Conservation (phyloP, 1,284 basidiomycete genomes). For the Afroboletus lepidellus region DNA sequence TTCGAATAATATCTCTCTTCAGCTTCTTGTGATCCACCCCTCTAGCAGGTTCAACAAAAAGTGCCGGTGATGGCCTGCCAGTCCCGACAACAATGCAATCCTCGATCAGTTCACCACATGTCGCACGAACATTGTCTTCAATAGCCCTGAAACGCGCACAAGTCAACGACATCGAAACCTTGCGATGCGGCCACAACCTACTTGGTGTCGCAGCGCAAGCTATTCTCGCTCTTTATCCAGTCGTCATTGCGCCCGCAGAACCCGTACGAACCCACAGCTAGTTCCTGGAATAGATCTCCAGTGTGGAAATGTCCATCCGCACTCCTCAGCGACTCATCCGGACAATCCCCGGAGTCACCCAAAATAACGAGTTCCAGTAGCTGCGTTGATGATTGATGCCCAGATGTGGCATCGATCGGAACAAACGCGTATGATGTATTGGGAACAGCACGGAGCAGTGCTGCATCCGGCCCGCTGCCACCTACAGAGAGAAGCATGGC, state of each 20-base stretch:
- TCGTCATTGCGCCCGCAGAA: slow-evolving; percentile 72
- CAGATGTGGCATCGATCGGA: slow-evolving; percentile 43
- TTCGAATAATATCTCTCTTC: slow-evolving; percentile 34
- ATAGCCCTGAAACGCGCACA: slow-evolving; percentile 46
- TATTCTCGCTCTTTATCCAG: slow-evolving; percentile 77
- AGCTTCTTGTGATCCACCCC: background rate
- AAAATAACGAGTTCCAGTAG: slow-evolving; percentile 66
- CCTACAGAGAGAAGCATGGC: slow-evolving; percentile 58
- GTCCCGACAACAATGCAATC: slow-evolving; percentile 67
- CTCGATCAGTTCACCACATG: slow-evolving; percentile 53
- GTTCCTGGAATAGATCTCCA: slow-evolving; percentile 68
- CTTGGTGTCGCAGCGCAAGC: slow-evolving; percentile 71
- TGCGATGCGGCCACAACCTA: slow-evolving; percentile 24
- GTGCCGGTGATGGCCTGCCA: slow-evolving; percentile 47
- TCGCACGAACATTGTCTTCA: slow-evolving; percentile 62
- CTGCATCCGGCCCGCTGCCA: slow-evolving; percentile 43
- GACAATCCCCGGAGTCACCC: slow-evolving; percentile 63
- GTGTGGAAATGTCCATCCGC: slow-evolving; percentile 70
- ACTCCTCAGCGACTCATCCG: slow-evolving; percentile 54
- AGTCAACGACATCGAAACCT: slow-evolving; percentile 3
- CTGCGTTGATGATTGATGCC: slow-evolving; percentile 51
- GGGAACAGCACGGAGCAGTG: slow-evolving; percentile 52
- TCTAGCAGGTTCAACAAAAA: background rate
- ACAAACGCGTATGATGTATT: slow-evolving; percentile 59
- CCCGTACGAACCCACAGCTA: slow-evolving; percentile 51